Evolutionary conservation across 1,139 yeast species (phyloP).

Genomic region (Yamadazyma friedrichii): DNA sequence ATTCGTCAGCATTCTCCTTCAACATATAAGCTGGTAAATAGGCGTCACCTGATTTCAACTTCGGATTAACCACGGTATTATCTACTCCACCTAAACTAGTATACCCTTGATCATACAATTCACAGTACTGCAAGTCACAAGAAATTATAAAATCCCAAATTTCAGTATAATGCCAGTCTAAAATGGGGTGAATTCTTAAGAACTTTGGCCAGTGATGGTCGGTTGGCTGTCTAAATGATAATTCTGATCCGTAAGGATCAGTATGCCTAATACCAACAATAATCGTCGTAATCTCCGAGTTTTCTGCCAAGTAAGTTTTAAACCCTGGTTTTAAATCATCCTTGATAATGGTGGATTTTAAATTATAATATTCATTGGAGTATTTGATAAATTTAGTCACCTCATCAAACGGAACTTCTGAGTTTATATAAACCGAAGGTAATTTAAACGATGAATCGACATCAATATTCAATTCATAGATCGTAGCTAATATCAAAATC

Average conservation of each 20-base stretch:
- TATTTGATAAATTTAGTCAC: slow-evolving; percentile 46
- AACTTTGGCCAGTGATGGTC: slow-evolving; percentile 90
- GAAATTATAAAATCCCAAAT: slow-evolving; percentile 69
- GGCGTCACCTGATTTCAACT: slow-evolving; percentile 32
- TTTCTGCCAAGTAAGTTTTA: slow-evolving; percentile 47
- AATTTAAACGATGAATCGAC: slow-evolving; percentile 36
- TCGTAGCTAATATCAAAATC: slow-evolving; percentile 59
- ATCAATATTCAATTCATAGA: slow-evolving; percentile 29
- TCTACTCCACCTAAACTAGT: slow-evolving; percentile 78
- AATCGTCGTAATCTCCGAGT: slow-evolving; percentile 56
- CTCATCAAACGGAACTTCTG: slow-evolving; percentile 65
- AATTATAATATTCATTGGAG: slow-evolving; percentile 42
- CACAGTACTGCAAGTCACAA: slow-evolving; percentile 58
- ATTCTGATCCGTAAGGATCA: slow-evolving; percentile 68
- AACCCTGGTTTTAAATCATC: slow-evolving; percentile 66
- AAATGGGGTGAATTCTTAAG: slow-evolving; percentile 73
- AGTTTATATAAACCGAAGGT: slow-evolving; percentile 67
- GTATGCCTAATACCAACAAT: slow-evolving; percentile 79
- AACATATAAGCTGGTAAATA: slow-evolving; percentile 69
- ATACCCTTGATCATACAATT: slow-evolving; percentile 71
- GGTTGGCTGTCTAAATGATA: slow-evolving; percentile 60
- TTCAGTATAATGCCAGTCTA: slow-evolving; percentile 77
- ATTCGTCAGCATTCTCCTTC: slow-evolving; percentile 56
- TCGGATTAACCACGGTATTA: slow-evolving; percentile 68
- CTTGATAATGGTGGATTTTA: slow-evolving; percentile 46